Base-by-base conservation (phyloP, 495 filamentous ascomycete species). In the Daldinia loculata region DNA sequence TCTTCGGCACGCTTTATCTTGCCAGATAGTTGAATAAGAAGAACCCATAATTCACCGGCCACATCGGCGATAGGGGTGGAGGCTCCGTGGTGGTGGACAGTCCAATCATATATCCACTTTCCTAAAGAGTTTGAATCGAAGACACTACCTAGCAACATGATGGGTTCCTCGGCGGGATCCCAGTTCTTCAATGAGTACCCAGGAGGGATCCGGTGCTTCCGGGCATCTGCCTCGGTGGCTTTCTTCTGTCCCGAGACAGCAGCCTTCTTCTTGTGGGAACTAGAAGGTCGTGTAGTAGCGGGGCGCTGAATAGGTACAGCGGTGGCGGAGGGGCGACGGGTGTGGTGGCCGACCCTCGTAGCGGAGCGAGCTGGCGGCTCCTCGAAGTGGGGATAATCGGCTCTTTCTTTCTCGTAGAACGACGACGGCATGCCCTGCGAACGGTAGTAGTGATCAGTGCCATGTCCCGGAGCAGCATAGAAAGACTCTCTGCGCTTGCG, bases 31-130 rank as follows among this genome's bases (percentile, higher is more conserved):
- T 97, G 93, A 82, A 98, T 98, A 66, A 98, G 85, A 48, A 98
- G 84, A 32, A 98, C 87, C 95, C 95, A 99, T 67, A 99, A 82
- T 75, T 98, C 94, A 76, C 95, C 95, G 19, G 95, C 94, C 77
- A 97, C 89, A 66, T 97, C 94, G 43, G 93, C 89, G 77, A 97
- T 94, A 66, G 95, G 93, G 3, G 93, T 93, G 29, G 88, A 88
- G 11, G 93, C 86, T 43, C 93, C 93, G 70, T 96, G 91, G 78
- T 91, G 90, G 83, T 93, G 98, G 66, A 98, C 93, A 32, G 95
- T 98, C 95, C 95, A 99, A 85, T 99, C 97, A 83, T 97, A 99
- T 78, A 99, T 95, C 95, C 95, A 99, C 81, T 97, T 97, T 75
- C 95, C 95, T 15, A 99, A 87, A 22, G 93, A 96, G 86, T 97